These are phyloP conservation scores for Chlamydomonas schloesseri DNA, from an alignment of 139 green algal genomes.

Conservation along the genomic window DNA sequence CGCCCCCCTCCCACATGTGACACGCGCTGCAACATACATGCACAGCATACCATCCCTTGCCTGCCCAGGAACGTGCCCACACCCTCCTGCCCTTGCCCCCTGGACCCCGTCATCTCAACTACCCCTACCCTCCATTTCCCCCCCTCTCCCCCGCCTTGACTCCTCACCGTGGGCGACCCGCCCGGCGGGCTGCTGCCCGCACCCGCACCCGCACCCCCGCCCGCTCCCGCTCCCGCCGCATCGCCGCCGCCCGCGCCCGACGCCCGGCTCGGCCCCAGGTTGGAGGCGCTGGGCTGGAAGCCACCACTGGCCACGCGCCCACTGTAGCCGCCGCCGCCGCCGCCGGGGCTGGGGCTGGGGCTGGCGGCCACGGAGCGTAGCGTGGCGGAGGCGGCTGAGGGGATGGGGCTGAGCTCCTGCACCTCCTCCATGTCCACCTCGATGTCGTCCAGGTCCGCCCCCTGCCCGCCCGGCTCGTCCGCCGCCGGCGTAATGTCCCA, in stretches of 20 bases:
- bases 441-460: slow-evolving; percentile 21
- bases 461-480: background rate
- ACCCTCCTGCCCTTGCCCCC: no score
- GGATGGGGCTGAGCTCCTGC: slow-evolving; percentile 36
- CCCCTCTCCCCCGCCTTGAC: background rate
- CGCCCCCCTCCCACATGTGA: no score
- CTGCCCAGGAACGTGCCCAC: no score
- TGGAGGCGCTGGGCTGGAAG: slow-evolving; percentile 22
- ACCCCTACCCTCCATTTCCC: background rate
- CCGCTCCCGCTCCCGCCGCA: background rate
- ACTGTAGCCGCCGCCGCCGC: no score
- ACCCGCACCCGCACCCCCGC: no score
- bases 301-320: background rate
- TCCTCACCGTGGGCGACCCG: slow-evolving; percentile 11
- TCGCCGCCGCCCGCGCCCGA: background rate
- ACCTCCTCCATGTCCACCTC: slow-evolving; percentile 38
- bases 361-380: background rate
- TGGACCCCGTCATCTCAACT: background rate
- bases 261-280: slow-evolving; percentile 1
- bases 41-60: no score
- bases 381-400: background rate
- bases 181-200: background rate
- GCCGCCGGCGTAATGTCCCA: background rate
- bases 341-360: background rate
- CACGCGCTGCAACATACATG: no score